Conservation (phyloP, 352 stramenopile genomes). For the Phytophthora brassicae region DNA sequence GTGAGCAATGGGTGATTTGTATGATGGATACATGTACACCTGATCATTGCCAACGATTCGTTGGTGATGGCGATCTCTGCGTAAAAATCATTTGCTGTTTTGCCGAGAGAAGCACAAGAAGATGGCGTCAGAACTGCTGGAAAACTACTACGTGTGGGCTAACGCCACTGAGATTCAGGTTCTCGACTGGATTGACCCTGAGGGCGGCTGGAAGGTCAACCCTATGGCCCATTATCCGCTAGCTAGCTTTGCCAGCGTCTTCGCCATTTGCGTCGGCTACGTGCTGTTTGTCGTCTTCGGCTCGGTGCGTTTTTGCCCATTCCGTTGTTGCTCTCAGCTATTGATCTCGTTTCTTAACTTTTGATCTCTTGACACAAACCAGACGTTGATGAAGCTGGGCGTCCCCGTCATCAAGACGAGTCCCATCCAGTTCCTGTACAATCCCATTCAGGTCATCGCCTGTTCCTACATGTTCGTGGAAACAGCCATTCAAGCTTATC, state of each 20-base stretch:
- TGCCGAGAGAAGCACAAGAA: conserved; percentile 8
- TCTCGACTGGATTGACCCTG: conserved; percentile 59
- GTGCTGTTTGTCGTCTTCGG: conserved; percentile 69
- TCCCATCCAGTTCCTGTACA: conserved; percentile 93
- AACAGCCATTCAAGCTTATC: conserved; percentile 85
- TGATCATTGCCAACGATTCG: no score
- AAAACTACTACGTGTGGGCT: conserved; percentile 60
- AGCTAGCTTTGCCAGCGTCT: conserved; percentile 60
- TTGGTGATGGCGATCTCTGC: not conserved
- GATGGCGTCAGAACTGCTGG: conserved; percentile 37
- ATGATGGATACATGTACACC: no score
- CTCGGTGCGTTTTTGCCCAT: conserved; percentile 31
- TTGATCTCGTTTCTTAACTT: not conserved
- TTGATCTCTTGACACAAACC: no score
- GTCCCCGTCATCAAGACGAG: conserved; percentile 56
- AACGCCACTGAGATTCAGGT: conserved; percentile 49
- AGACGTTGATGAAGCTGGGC: conserved; percentile 56
- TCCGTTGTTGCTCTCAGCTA: conserved; percentile 4
- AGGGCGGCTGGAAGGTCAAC: conserved; percentile 56
- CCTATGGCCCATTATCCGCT: conserved; percentile 69
- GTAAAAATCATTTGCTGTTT: conserved; percentile 27
- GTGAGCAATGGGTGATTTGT: no score
- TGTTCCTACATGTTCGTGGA: conserved; percentile 95
- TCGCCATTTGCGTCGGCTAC: conserved; percentile 64
- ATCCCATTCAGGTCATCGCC: conserved; percentile 92